phyloP scores from a whole-genome alignment of 1,284 basidiomycete species.

The Ustilago curta region DNA sequence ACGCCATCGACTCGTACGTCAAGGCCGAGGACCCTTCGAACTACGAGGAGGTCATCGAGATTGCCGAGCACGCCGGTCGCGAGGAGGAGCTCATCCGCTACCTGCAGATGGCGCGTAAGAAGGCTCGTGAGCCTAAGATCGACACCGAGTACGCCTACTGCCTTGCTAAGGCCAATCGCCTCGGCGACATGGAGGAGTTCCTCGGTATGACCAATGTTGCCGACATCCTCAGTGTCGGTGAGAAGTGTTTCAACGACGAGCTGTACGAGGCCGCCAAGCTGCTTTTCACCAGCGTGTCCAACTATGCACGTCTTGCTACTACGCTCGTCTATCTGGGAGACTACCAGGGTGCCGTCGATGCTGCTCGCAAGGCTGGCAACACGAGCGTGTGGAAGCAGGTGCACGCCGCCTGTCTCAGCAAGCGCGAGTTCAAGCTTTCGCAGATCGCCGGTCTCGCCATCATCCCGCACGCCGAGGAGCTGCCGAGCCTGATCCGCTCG shows the following conservation, averaged over 20 bases:
- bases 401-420: conserved; percentile 97
- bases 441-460: conserved; percentile 77
- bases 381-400: conserved; percentile 99
- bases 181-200: conserved; percentile 91
- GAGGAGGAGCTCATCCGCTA: conserved; percentile 97
- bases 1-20: conserved; percentile 98
- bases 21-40: conserved; percentile 97
- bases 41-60: conserved; percentile 96
- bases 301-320: conserved; percentile 97
- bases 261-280: conserved; percentile 97
- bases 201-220: conserved; percentile 98
- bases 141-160: conserved; percentile 79
- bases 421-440: conserved; percentile 94
- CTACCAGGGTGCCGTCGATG: conserved; percentile 97
- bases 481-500: conserved; percentile 81
- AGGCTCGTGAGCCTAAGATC: conserved; percentile 94
- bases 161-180: conserved; percentile 68
- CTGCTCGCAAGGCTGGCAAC: conserved; percentile 97
- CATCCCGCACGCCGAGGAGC: conserved; percentile 80
- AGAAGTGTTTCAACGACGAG: conserved; percentile 99
- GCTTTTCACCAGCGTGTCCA: conserved; percentile 94
- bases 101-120: conserved; percentile 99
- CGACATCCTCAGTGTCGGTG: conserved; percentile 92
- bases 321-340: conserved; percentile 98
- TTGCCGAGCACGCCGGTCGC: conserved; percentile 93